phyloP scores from a whole-genome alignment of 2,329 filamentous ascomycete species.

The Peltaster fructicola region DNA sequence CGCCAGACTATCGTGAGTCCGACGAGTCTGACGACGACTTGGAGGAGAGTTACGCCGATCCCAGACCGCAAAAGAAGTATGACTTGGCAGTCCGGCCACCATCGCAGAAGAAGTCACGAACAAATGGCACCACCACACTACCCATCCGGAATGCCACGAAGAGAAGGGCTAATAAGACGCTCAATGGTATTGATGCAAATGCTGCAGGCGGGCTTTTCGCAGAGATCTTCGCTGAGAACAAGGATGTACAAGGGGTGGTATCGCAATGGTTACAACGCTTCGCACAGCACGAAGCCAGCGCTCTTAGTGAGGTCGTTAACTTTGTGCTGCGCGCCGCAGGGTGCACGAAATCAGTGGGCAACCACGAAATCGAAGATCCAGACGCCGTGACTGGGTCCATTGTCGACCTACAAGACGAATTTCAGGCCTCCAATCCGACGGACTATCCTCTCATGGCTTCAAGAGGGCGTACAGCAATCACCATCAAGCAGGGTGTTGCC shows the following conservation, averaged over 20 bases:
- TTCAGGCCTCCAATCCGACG: conserved; percentile 53
- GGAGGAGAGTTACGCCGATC: conserved; percentile 20
- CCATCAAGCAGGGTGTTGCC: conserved; percentile 61
- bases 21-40: conserved; percentile 19
- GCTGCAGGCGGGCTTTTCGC: conserved; percentile 40
- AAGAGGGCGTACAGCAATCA: conserved; percentile 54
- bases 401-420: conserved; percentile 71
- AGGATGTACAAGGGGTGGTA: conserved; percentile 37
- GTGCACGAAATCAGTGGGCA: conserved; percentile 59
- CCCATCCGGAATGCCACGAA: conserved; percentile 35
- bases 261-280: conserved; percentile 41
- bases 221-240: conserved; percentile 40
- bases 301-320: conserved; percentile 42
- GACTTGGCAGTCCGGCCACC: conserved; percentile 18
- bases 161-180: conserved; percentile 29
- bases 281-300: conserved; percentile 35
- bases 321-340: conserved; percentile 53
- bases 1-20: conserved; percentile 14
- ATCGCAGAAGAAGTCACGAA: conserved; percentile 38
- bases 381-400: conserved; percentile 70
- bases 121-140: conserved; percentile 33
- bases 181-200: conserved; percentile 34
- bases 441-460: conserved; percentile 90
- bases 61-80: conserved; percentile 28
- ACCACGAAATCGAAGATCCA: conserved; percentile 72